These are phyloP conservation scores for Fraxinus baroniana DNA, from an alignment of 305 asterid species.

Conservation along the genomic window DNA sequence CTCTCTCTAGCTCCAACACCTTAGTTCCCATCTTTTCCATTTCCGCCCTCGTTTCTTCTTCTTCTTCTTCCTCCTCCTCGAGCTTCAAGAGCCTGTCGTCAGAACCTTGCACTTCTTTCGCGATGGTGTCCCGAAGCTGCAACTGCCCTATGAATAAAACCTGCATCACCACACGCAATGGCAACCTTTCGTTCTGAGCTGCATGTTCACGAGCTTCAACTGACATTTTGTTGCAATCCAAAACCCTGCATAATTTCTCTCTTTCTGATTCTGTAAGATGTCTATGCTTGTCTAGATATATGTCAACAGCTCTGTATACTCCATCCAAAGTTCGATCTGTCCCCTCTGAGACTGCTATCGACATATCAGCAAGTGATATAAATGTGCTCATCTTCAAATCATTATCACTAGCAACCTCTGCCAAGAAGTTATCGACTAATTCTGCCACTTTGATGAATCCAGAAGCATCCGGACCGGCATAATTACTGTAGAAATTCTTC, in stretches of 20 bases:
- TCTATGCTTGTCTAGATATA: conserved; percentile 65
- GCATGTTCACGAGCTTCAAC: conserved; percentile 65
- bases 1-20: conserved; percentile 64
- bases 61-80: conserved; percentile 34
- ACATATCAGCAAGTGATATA: conserved; percentile 45
- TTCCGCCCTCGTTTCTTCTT: conserved; percentile 42
- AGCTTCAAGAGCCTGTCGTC: conserved; percentile 9
- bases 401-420: conserved; percentile 56
- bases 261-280: conserved; percentile 61
- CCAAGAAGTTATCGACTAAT: conserved; percentile 59
- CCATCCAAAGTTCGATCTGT: conserved; percentile 43
- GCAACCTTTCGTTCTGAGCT: conserved; percentile 56
- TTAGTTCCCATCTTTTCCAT: conserved; percentile 69
- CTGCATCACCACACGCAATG: conserved; percentile 68
- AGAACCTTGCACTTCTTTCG: conserved; percentile 26
- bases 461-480: conserved; percentile 22
- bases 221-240: conserved; percentile 65
- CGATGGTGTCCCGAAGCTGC: conserved; percentile 49
- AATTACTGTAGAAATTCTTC: conserved; percentile 56
- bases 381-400: conserved; percentile 56
- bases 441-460: conserved; percentile 47
- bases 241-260: conserved; percentile 51
- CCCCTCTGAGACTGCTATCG: conserved; percentile 48
- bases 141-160: conserved; percentile 55
- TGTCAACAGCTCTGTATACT: conserved; percentile 63